Evolutionary conservation across 202 grass and related monocot species (phyloP).

Genomic region (Setaria viridis): DNA sequence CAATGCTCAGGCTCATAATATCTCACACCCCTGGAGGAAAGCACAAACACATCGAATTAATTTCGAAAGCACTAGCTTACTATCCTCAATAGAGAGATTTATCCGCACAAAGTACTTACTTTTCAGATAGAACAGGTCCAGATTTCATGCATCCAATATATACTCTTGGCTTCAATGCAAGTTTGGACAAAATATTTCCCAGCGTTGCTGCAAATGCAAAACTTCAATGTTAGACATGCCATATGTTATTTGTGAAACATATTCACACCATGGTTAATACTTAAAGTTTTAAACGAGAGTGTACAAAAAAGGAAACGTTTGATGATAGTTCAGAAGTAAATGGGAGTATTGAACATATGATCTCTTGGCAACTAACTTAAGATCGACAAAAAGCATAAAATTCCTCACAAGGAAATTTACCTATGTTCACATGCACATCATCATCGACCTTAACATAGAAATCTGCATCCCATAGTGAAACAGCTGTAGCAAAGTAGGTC

Average conservation of each 20-base stretch:
- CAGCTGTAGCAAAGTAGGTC: constrained; percentile 84
- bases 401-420: constrained; percentile 50
- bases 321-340: constrained; percentile 6
- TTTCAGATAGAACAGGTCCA: constrained; percentile 83
- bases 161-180: constrained; percentile 77
- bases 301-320: not conserved
- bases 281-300: not conserved
- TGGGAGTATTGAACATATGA: constrained; percentile 7
- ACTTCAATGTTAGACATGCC: constrained; percentile 2
- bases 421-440: constrained; percentile 97
- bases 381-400: constrained; percentile 16
- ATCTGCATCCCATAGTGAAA: constrained; percentile 87
- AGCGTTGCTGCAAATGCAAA: constrained; percentile 72
- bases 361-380: constrained; percentile 31
- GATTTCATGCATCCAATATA: constrained; percentile 99
- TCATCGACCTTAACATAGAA: constrained; percentile 95
- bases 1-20: constrained; percentile 95
- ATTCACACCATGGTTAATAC: not conserved
- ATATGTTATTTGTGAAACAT: not conserved
- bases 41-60: constrained; percentile 7
- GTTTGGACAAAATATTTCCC: constrained; percentile 75
- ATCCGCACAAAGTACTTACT: constrained; percentile 56
- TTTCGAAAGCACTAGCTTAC: not conserved
- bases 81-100: not conserved
- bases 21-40: constrained; percentile 69